Evolutionary conservation across 257 asterid genomes (phyloP).

Genomic region (Solanum peruvianum): DNA sequence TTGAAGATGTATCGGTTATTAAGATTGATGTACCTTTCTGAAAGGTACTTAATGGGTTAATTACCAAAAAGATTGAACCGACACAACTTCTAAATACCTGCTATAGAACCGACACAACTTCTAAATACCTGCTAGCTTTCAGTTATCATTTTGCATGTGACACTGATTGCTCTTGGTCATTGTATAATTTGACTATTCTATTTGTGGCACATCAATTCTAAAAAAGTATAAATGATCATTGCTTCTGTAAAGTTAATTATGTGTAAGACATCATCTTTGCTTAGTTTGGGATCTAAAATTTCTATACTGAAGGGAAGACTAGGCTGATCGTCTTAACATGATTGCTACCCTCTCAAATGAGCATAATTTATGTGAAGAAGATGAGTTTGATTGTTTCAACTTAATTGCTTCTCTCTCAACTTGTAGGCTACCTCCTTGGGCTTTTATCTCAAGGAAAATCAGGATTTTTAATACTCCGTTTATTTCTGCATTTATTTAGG

Average conservation of each 20-base stretch:
- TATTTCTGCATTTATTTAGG: conserved; percentile 21
- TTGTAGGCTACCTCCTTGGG: neutral
- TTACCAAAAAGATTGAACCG: neutral
- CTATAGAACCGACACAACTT: neutral
- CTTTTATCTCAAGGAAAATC: neutral
- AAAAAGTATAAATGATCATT: neutral
- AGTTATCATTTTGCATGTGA: neutral
- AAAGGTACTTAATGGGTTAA: neutral
- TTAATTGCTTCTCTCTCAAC: neutral
- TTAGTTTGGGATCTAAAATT: neutral
- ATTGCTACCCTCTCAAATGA: neutral
- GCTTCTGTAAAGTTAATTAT: neutral
- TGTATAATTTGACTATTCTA: neutral
- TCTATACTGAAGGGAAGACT: neutral
- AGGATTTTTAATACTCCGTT: neutral
- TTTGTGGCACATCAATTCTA: neutral
- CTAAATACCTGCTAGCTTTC: neutral
- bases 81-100: neutral
- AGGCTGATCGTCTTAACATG: neutral
- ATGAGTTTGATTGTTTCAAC: neutral
- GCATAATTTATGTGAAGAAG: neutral
- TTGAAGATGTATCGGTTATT: neutral
- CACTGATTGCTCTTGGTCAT: neutral
- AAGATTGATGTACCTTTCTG: neutral
- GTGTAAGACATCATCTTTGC: neutral